Evolutionary conservation across 108 stramenopile species (phyloP).

Genomic region (Nannochloropsis gaditana): DNA sequence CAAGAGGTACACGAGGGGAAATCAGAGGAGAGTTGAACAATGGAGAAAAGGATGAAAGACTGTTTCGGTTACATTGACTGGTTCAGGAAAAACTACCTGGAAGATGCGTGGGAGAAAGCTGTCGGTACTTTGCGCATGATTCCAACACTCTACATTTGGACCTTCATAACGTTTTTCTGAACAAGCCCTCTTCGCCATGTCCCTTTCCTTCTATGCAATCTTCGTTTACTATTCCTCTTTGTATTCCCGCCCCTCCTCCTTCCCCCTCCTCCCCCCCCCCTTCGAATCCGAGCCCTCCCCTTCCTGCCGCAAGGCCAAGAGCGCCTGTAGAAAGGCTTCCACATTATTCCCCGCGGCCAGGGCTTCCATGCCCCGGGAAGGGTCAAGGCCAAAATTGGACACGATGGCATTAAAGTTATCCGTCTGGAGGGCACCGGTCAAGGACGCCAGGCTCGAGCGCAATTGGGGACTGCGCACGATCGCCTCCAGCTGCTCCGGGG

Average conservation of each 20-base stretch:
- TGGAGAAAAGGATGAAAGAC: no score
- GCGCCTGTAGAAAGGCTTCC: conserved; percentile 33
- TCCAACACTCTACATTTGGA: no score
- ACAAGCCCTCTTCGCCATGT: background rate
- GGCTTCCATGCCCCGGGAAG: conserved; percentile 35
- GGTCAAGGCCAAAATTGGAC: conserved; percentile 43
- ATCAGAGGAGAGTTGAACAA: no score
- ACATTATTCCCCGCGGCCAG: conserved; percentile 31
- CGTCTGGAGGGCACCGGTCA: conserved; percentile 40
- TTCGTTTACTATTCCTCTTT: background rate
- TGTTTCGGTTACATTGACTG: no score
- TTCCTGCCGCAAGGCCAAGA: conserved; percentile 10
- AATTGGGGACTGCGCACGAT: conserved; percentile 51
- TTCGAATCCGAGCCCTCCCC: background rate
- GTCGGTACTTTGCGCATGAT: no score
- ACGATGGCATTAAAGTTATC: conserved; percentile 49
- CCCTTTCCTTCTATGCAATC: background rate
- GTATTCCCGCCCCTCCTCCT: background rate
- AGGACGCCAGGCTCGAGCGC: conserved; percentile 38
- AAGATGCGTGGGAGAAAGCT: no score
- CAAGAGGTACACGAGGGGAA: no score
- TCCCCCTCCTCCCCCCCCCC: background rate
- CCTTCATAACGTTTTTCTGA: no score
- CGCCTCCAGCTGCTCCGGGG: conserved; percentile 29
- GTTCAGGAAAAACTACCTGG: no score